phyloP scores from a whole-genome alignment of 2,329 filamentous ascomycete species.

The Tolypocladium tundrense region DNA sequence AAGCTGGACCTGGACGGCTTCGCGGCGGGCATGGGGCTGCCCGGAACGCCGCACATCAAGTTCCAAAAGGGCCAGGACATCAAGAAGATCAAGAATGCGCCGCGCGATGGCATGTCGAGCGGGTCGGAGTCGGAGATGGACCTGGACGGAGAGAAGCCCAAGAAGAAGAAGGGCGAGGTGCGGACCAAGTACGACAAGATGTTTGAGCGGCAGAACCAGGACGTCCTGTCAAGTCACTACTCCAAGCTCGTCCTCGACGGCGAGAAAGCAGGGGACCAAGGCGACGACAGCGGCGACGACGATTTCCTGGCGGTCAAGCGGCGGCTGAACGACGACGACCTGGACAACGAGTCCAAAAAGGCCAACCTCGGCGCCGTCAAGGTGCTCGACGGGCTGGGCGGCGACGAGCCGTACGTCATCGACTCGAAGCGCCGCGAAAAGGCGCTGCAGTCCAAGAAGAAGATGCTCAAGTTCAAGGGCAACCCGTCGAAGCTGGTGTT shows the following conservation, averaged over 20 bases:
- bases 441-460: conserved; percentile 89
- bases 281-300: conserved; percentile 55
- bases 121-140: conserved; percentile 49
- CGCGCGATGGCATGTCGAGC: conserved; percentile 55
- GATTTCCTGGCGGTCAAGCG: conserved; percentile 88
- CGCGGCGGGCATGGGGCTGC: conserved; percentile 75
- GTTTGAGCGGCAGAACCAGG: conserved; percentile 95
- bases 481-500: conserved; percentile 79
- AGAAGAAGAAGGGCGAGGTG: conserved; percentile 60
- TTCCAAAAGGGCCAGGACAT: conserved; percentile 84
- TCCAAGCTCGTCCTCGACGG: conserved; percentile 64
- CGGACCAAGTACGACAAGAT: conserved; percentile 95
- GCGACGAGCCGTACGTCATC: conserved; percentile 66
- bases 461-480: conserved; percentile 82
- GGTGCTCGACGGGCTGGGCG: conserved; percentile 56
- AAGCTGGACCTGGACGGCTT: conserved; percentile 78
- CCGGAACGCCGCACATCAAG: conserved; percentile 85
- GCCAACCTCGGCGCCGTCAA: conserved; percentile 36
- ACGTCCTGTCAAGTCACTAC: conserved; percentile 91
- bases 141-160: conserved; percentile 37
- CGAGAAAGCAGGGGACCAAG: conserved; percentile 24
- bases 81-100: conserved; percentile 79
- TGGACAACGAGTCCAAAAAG: conserved; percentile 39
- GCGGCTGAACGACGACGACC: conserved; percentile 62
- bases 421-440: conserved; percentile 95